phyloP scores from a whole-genome alignment of 2,329 filamentous ascomycete species.

The Falciphora oryzae region DNA sequence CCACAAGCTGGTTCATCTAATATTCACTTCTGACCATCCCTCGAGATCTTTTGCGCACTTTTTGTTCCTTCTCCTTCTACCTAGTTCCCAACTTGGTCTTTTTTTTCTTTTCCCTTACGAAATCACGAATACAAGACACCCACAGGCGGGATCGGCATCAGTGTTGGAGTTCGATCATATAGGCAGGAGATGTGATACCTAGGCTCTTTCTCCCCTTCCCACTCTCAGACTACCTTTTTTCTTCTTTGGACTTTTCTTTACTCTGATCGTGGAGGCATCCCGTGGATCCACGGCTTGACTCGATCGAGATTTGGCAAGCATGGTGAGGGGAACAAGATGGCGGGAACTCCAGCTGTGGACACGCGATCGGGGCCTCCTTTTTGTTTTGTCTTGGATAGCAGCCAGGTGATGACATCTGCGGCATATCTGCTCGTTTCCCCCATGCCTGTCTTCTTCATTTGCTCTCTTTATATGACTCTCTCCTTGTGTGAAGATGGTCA shows the following conservation, averaged over 20 bases:
- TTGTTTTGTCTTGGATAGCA: too few species aligned
- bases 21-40: background rate
- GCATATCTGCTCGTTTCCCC: too few species aligned
- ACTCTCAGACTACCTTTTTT: background rate
- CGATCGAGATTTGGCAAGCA: background rate
- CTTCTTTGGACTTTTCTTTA: background rate
- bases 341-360: too few species aligned
- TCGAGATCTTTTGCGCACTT: background rate
- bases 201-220: background rate
- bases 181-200: background rate
- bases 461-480: too few species aligned
- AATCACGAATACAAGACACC: conserved; percentile 6
- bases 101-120: conserved; percentile 5
- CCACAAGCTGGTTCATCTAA: too few species aligned
- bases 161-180: conserved; percentile 8
- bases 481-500: too few species aligned
- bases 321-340: too few species aligned
- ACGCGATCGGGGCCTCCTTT: too few species aligned
- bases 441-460: too few species aligned
- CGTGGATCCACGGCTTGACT: background rate
- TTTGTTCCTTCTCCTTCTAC: background rate
- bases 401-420: too few species aligned
- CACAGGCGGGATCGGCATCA: conserved; percentile 5
- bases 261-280: background rate
- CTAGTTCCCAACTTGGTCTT: background rate